Evolutionary conservation across 2,329 filamentous ascomycete genomes (phyloP), one percentile per base, ranked within the genome.

Genomic region (Pyricularia grisea): DNA sequence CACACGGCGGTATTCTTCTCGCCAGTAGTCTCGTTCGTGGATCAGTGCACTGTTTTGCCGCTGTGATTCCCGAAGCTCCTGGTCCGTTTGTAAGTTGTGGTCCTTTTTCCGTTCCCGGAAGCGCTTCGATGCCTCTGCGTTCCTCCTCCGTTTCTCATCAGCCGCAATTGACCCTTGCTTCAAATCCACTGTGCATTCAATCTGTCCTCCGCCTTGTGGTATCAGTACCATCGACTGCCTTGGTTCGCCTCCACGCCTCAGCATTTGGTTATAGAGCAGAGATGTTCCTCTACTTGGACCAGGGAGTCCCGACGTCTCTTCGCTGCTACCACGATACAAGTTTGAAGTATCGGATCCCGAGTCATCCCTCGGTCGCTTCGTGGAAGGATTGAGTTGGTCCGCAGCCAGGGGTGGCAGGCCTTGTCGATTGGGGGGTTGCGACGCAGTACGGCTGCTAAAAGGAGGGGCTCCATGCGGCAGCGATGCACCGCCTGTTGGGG

Each of bases 51-150:
- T 86, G 68, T 90, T 84, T 72, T 90, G 85, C 72, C 88, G 87
- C 67, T 90, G 84, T 71, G 94, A 88, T 20, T 87, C 87, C 69
- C 90, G 90, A 76, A 93, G 90, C 73, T 87, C 87, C 76, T 94
- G 92, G 77, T 91, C 90, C 30, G 36, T 66, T 23, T 36, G 31
- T 3, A 36, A 36, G 31, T 36, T 66, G 30, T 66, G 30, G 75
- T 93, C 92, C 79, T 96, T 96, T 75, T 93, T 89, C 70, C 93
- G 86, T 75, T 89, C 88, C 69, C 93, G 87, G 72, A 96, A 95
- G 70, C 93, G 86, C 66, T 92, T 92, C 69, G 92, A 96, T 6
- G 93, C 93, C 66, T 91, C 91, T 60, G 93, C 93, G 75, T 97
- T 97, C 67, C 92, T 87, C 77, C 91, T 90, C 69, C 93, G 85